phyloP scores from a whole-genome alignment of 805 yeast genomes.

The Metschnikowia cubensis region DNA sequence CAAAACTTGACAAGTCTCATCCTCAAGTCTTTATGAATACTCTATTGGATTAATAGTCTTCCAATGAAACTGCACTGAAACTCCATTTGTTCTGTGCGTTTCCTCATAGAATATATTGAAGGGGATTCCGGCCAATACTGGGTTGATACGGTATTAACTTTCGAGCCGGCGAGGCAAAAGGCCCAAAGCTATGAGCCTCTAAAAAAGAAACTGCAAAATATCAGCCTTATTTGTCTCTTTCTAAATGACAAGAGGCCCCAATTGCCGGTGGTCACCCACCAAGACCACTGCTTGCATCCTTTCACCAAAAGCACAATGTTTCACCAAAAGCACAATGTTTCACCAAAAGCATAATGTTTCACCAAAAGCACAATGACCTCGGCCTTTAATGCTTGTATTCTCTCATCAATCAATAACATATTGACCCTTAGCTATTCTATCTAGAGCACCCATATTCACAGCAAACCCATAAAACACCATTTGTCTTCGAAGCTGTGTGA shows the following conservation, averaged over 20 bases:
- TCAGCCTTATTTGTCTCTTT: conserved; percentile 83
- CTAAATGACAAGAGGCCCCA: conserved; percentile 86
- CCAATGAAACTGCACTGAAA: no score
- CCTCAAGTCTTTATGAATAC: no score
- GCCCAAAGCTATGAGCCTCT: conserved; percentile 76
- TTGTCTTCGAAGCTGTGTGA: no score
- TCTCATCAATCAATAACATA: conserved; percentile 84
- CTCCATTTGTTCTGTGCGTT: no score
- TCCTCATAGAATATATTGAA: conserved; percentile 93
- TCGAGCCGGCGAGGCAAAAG: conserved; percentile 82
- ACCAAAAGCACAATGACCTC: conserved; percentile 85
- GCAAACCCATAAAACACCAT: conserved; percentile 44
- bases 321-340: no score
- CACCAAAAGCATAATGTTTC: no score
- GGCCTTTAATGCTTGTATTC: conserved; percentile 92
- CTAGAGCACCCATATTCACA: conserved; percentile 93
- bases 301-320: conserved; percentile 81
- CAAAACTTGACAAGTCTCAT: no score
- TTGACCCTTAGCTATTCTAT: conserved; percentile 54
- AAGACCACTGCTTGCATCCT: conserved; percentile 83
- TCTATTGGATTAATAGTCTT: no score
- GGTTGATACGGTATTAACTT: conserved; percentile 95
- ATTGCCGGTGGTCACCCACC: conserved; percentile 94
- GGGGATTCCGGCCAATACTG: conserved; percentile 79
- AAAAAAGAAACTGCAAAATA: conserved; percentile 79